These are phyloP conservation scores for Phytopythium boreale DNA, from an alignment of 352 stramenopile genomes.

Conservation along the genomic window DNA sequence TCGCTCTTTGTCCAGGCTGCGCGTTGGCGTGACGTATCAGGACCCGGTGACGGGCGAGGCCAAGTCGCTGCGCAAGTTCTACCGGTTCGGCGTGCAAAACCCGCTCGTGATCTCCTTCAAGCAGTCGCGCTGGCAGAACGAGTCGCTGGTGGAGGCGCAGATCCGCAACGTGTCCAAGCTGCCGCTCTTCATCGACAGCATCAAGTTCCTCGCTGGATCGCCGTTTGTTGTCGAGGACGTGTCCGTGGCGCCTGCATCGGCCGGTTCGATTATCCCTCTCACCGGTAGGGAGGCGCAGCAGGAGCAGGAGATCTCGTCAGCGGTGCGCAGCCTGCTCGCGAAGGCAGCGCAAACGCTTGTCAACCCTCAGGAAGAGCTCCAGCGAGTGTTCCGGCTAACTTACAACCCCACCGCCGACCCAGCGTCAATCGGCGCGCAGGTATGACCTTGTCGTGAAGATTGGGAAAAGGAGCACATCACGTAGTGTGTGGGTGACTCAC, in stretches of 20 bases:
- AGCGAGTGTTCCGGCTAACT: conserved; percentile 63
- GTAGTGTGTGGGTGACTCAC: neutral
- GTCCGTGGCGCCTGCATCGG: conserved; percentile 8
- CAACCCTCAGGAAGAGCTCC: conserved; percentile 76
- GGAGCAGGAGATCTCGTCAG: conserved; percentile 5
- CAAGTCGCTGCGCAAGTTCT: conserved; percentile 91
- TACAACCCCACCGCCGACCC: conserved; percentile 41
- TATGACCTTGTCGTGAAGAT: conserved; percentile 8
- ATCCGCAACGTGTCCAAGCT: conserved; percentile 84
- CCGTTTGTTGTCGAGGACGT: conserved; percentile 55
- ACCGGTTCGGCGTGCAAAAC: conserved; percentile 89
- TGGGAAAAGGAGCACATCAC: too few species aligned
- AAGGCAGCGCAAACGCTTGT: conserved; percentile 51
- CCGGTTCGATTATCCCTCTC: neutral
- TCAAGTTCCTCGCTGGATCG: conserved; percentile 62
- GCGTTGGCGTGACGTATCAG: conserved; percentile 74
- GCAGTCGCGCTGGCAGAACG: conserved; percentile 45
- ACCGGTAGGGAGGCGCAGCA: neutral
- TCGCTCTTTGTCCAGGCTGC: conserved; percentile 27
- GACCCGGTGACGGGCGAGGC: conserved; percentile 72
- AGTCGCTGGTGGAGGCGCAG: conserved; percentile 72
- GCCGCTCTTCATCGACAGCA: conserved; percentile 76
- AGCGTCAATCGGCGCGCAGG: conserved; percentile 27
- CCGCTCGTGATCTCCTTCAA: conserved; percentile 87
- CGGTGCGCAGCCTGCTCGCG: conserved; percentile 23